These are phyloP conservation scores for Tulasnella sp. DNA, from an alignment of 768 basidiomycete genomes.

Conservation along the genomic window DNA sequence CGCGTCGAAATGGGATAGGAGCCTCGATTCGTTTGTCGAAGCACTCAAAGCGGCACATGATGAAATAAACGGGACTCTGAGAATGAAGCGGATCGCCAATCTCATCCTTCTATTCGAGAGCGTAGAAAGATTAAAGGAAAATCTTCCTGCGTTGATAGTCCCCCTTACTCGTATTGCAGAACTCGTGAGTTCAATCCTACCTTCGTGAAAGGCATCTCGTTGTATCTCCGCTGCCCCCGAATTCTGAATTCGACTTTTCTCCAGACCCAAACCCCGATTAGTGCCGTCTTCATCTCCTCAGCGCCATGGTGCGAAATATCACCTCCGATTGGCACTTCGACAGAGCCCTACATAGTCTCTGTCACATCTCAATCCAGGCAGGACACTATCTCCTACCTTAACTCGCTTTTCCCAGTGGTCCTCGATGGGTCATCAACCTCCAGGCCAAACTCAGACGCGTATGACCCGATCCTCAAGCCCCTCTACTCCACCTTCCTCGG, in stretches of 20 bases:
- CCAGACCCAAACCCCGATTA: slow-evolving; percentile 57
- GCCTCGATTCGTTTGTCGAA: slow-evolving; percentile 25
- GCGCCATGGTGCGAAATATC: slow-evolving; percentile 67
- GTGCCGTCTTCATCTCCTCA: slow-evolving; percentile 59
- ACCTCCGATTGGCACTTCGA: slow-evolving; percentile 61
- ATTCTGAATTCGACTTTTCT: slow-evolving; percentile 20
- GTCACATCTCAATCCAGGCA: slow-evolving; percentile 52
- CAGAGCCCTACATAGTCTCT: slow-evolving; percentile 64
- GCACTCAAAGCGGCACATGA: slow-evolving; percentile 14
- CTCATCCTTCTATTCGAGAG: slow-evolving; percentile 61
- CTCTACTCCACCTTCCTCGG: slow-evolving; percentile 63
- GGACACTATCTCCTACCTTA: slow-evolving; percentile 32
- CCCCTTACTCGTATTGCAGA: slow-evolving; percentile 69
- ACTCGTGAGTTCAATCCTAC: slow-evolving; percentile 44
- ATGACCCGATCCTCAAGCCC: slow-evolving; percentile 41
- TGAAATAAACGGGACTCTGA: not conserved
- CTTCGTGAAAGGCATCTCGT: not conserved
- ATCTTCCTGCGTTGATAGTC: slow-evolving; percentile 60
- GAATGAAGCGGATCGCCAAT: slow-evolving; percentile 19
- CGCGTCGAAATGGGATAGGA: slow-evolving; percentile 21
- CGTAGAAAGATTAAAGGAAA: slow-evolving; percentile 62
- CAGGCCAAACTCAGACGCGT: slow-evolving; percentile 39
- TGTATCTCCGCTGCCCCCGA: not conserved
- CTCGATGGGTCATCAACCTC: slow-evolving; percentile 32
- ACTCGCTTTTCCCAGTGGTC: not conserved